Percentiles rank a stretch among this genome's conserved stretches.
Evolutionary conservation across 192 early-diverging fungal genomes (phyloP).

Genomic region (Jimgerdemannia lactiflua): DNA sequence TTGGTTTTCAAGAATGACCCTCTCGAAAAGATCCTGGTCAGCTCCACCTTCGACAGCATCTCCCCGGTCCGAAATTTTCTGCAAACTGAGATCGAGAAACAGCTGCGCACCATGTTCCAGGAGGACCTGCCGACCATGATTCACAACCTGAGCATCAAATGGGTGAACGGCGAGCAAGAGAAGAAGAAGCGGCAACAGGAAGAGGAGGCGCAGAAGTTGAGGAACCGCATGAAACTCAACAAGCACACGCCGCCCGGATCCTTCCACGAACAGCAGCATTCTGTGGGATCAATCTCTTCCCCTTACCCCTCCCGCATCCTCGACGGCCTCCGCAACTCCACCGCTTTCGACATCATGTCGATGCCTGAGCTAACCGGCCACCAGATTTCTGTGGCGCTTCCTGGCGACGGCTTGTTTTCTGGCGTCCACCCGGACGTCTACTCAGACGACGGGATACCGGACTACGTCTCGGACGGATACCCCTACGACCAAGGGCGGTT

Average conservation of each 20-base stretch:
- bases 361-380: background rate
- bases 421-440: background rate
- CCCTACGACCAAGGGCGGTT: background rate
- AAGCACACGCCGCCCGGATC: background rate
- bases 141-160: slow-evolving; percentile 80
- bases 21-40: slow-evolving; percentile 88
- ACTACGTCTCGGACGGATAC: background rate
- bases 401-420: background rate
- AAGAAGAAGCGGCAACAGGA: slow-evolving; percentile 13
- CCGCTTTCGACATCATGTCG: background rate
- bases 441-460: background rate
- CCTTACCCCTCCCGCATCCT: background rate
- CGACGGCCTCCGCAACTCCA: background rate
- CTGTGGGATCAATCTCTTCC: background rate
- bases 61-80: slow-evolving; percentile 84
- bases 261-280: background rate
- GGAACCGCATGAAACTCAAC: background rate
- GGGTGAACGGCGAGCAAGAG: slow-evolving; percentile 56
- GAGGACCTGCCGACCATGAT: slow-evolving; percentile 93
- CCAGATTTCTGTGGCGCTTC: background rate
- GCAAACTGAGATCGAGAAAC: slow-evolving; percentile 88
- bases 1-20: slow-evolving; percentile 98
- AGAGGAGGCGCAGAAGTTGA: background rate
- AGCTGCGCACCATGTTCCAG: slow-evolving; percentile 86
- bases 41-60: slow-evolving; percentile 96